Conservation (phyloP, 2,329 filamentous ascomycete genomes). For the Zymoseptoria crescenta region DNA sequence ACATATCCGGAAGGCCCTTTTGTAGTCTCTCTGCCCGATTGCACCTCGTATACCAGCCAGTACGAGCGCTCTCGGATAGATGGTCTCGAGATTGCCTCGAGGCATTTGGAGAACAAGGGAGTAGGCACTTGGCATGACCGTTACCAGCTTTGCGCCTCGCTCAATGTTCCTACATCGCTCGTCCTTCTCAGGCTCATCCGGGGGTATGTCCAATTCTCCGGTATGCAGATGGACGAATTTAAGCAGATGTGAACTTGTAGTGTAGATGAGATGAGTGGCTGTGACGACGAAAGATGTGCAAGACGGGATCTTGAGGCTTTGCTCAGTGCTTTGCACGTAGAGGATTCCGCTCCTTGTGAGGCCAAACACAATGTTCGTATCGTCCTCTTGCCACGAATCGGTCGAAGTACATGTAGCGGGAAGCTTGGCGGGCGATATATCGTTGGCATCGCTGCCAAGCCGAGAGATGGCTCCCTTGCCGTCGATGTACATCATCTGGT, state of each 20-base stretch:
- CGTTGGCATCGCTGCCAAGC: constrained; percentile 13
- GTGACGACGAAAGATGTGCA: constrained; percentile 88
- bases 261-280: constrained; percentile 76
- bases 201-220: constrained; percentile 68
- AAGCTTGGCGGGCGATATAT: constrained; percentile 13
- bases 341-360: constrained; percentile 69
- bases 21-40: constrained; percentile 74
- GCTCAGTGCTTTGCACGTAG: constrained; percentile 41
- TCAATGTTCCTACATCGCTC: constrained; percentile 90
- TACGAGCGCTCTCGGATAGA: constrained; percentile 87
- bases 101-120: constrained; percentile 89
- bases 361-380: constrained; percentile 46
- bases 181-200: constrained; percentile 82
- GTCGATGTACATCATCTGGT: constrained; percentile 15
- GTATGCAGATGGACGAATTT: constrained; percentile 81
- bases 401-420: constrained; percentile 21
- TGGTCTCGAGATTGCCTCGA: constrained; percentile 88
- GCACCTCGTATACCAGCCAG: constrained; percentile 77
- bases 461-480: constrained; percentile 1
- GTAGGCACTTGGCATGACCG: constrained; percentile 81
- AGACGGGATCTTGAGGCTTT: constrained; percentile 66
- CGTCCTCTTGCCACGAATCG: constrained; percentile 31
- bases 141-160: constrained; percentile 77
- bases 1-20: constrained; percentile 76
- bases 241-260: constrained; percentile 82